phyloP scores from a whole-genome alignment of 257 asterid species.

The Paraleonurus japonicus region DNA sequence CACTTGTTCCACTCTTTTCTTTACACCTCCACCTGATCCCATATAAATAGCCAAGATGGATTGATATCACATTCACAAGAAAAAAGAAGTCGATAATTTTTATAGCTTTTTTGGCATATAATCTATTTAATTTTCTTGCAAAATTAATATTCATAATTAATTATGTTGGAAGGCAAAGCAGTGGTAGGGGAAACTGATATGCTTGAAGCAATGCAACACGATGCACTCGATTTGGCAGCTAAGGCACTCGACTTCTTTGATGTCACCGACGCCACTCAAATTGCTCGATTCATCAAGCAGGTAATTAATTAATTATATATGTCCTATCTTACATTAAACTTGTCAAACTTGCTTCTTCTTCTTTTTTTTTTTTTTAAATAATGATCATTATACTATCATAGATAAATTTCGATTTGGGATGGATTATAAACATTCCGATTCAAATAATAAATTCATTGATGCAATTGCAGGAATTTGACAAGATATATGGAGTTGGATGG shows the following conservation, averaged over 20 bases:
- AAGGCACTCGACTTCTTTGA: conserved; percentile 88
- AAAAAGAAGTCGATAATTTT: background rate
- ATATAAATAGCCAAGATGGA: conserved; percentile 22
- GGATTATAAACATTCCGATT: no score
- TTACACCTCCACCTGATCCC: background rate
- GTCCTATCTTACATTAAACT: no score
- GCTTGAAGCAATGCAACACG: conserved; percentile 63
- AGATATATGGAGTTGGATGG: conserved; percentile 68
- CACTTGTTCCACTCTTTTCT: conserved; percentile 3
- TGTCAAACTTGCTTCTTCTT: no score
- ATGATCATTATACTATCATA: background rate
- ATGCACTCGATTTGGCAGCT: conserved; percentile 79
- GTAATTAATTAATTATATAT: conserved; percentile 24
- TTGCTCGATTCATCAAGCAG: conserved; percentile 78
- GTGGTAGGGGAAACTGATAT: conserved; percentile 79
- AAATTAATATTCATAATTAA: background rate
- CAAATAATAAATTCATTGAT: background rate
- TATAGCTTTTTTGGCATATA: background rate
- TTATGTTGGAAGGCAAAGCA: conserved; percentile 86
- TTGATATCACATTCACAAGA: background rate
- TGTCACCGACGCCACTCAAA: conserved; percentile 75
- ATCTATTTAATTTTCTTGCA: background rate
- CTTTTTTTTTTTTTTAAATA: no score
- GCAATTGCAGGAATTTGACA: conserved; percentile 66
- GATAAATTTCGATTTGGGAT: no score